Evolutionary conservation across 768 basidiomycete species (phyloP), one percentile per base, ranked within the genome.

Genomic region (Termitomyces sp.): DNA sequence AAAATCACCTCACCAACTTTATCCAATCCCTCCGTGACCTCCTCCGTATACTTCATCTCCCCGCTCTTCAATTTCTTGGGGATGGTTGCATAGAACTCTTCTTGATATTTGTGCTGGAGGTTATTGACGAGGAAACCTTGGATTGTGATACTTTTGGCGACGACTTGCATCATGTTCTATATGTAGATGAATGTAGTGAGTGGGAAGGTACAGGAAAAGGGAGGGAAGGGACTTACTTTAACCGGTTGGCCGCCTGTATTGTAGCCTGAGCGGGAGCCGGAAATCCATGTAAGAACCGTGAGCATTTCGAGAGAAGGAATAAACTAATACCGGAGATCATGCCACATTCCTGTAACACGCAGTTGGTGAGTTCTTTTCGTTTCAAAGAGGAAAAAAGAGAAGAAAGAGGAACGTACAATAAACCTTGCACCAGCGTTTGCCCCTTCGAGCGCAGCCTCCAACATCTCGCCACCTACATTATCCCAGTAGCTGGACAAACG

Each of bases 401-500:
- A 38, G 3, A 41, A 44, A 1, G 5, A 16, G 3, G 12, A 13
- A 46, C 44, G 67, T 64, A 80, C 79, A 40, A 87, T 77, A 59
- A 88, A 82, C 10, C 83, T 68, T 0, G 83, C 82, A 23, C 75
- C 61, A 0, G 63, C 52, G 0, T 73, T 77, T 1, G 85, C 75
- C 43, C 74, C 76, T 1, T 75, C 71, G 4, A 88, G 67, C 1
- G 83, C 86, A 16, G 77, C 75, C 8, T 88, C 86, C 5, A 88
- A 72, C 0, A 75, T 79, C 55, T 82, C 78, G 2, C 86, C 85
- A 10, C 84, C 85, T 12, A 87, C 85, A 46, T 82, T 79, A 61
- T 85, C 82, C 79, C 80, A 83, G 63, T 75, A 83, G 33, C 79
- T 80, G 50, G 7, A 28, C 13, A 7, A 13, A 28, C 12, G 7